phyloP scores from a whole-genome alignment of 495 filamentous ascomycete species.

The Penicillium lagena region DNA sequence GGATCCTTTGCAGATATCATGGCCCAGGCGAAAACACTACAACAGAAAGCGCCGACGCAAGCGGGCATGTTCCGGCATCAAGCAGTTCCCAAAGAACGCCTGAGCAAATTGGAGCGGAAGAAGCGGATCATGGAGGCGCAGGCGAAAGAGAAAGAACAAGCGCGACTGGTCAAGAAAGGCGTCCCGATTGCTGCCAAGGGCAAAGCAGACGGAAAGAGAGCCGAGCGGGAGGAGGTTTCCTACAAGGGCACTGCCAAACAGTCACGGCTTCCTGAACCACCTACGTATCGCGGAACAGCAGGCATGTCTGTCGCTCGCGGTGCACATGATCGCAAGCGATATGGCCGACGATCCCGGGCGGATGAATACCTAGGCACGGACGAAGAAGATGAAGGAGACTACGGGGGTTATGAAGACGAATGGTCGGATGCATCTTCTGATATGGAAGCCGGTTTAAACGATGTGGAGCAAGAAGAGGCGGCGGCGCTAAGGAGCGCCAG shows the following conservation, averaged over 20 bases:
- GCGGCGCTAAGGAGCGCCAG: slow-evolving; percentile 41
- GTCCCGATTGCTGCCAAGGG: slow-evolving; percentile 11
- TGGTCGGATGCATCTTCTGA: slow-evolving; percentile 53
- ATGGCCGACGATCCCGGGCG: slow-evolving; percentile 25
- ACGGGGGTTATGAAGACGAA: slow-evolving; percentile 46
- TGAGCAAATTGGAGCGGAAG: slow-evolving; percentile 36
- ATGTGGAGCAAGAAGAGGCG: slow-evolving; percentile 54
- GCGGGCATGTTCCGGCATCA: slow-evolving; percentile 34
- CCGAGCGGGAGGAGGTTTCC: slow-evolving; percentile 23
- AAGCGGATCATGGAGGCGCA: slow-evolving; percentile 27
- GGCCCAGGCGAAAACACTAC: slow-evolving; percentile 29
- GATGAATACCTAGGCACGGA: slow-evolving; percentile 45
- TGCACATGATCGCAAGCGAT: slow-evolving; percentile 27
- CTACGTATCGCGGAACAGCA: slow-evolving; percentile 54
- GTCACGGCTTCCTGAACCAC: slow-evolving; percentile 23
- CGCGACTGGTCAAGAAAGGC: slow-evolving; percentile 18
- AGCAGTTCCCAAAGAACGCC: slow-evolving; percentile 25
- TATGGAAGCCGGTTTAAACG: slow-evolving; percentile 60
- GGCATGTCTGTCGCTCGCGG: slow-evolving; percentile 20
- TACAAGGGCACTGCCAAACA: slow-evolving; percentile 52
- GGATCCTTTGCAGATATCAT: slow-evolving; percentile 40
- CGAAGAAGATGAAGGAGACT: slow-evolving; percentile 42
- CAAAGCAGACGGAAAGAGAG: slow-evolving; percentile 17
- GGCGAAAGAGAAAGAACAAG: slow-evolving; percentile 23
- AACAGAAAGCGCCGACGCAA: slow-evolving; percentile 27